Evolutionary conservation across 371 early-diverging fungal species (phyloP).

Genomic region (Mortierella sp.): DNA sequence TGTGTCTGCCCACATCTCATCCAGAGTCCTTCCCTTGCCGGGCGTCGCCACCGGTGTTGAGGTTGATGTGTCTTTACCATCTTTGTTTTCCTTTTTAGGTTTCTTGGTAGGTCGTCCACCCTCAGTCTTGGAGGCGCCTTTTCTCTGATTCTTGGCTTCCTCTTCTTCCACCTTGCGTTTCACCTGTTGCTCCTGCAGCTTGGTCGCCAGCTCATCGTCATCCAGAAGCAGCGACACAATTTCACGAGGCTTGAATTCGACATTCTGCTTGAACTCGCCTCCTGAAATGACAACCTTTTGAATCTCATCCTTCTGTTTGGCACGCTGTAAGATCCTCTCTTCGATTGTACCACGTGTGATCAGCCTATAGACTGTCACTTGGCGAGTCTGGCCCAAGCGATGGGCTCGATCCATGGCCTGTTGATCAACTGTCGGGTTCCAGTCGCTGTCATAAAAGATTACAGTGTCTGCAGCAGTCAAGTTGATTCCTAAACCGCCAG

Average conservation of each 20-base stretch:
- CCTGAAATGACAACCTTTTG: conserved; percentile 98
- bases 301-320: conserved; percentile 96
- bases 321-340: conserved; percentile 90
- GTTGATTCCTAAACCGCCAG: conserved; percentile 99
- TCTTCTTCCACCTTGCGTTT: conserved; percentile 74
- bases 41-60: conserved; percentile 49
- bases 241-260: conserved; percentile 89
- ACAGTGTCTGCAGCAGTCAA: conserved; percentile 99
- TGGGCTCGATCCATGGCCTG: conserved; percentile 99
- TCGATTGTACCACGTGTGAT: conserved; percentile 94
- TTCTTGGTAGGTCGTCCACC: conserved; percentile 56
- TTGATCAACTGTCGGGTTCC: conserved; percentile 99
- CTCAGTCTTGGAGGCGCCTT: conserved; percentile 21
- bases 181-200: conserved; percentile 66
- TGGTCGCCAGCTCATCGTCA: conserved; percentile 76
- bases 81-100: conserved; percentile 54
- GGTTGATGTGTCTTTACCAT: conserved; percentile 39
- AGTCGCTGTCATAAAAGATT: conserved; percentile 99
- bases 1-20: conserved; percentile 51
- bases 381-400: conserved; percentile 96
- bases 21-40: conserved; percentile 28
- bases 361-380: conserved; percentile 95
- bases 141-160: conserved; percentile 56
- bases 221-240: conserved; percentile 89
- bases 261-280: conserved; percentile 82